Evolutionary conservation across 495 filamentous ascomycete species (phyloP), one percentile per base, ranked within the genome.

Genomic region (Saxophila tyrrhenica): DNA sequence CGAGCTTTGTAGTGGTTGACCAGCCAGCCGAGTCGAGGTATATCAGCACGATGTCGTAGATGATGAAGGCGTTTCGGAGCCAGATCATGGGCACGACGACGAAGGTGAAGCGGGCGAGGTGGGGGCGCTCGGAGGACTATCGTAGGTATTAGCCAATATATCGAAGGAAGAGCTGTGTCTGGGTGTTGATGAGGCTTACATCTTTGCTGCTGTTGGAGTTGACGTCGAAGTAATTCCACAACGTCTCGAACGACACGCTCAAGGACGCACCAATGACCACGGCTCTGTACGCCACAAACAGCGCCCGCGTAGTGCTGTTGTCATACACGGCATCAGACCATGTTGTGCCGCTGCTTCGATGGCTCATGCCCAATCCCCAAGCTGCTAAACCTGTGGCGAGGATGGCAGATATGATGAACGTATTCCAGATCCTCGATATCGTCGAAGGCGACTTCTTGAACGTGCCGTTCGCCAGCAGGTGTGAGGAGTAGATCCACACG

Each of bases 1-100:
- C 48, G 15, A 29, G 15, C 2, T 19, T 11, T 16, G 48, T 7
- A 16, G 24, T 10, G 2, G 25, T 8, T 13, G 48, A 50, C 48
- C 48, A 50, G 25, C 24, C 23, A 25, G 15, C 24, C 15, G 24
- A 16, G 8, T 15, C 16, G n/a, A 32, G n/a, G 23, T 32, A 50
- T 22, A 50, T 17, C 3, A 50, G 48, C 23, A 50, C 48, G 24
- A 50, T 50, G 10, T 50, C 48, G 23, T 32, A n/a, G 25, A 50
- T n/a, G 25, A 50, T 50, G 48, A 50, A 50, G 10, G 7, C 21
- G 48, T 50, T 50, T 10, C 48, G 21, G 9, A 29, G 13, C 48
- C 21, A 29, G 15, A 24, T 29, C 3, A 50, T n/a, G 15, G 48
- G 48, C 22, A 50, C 48, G 24, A 29, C 21, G 23, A 29, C 21